Base-by-base conservation (phyloP, 495 filamentous ascomycete genomes). In the Geoglossum glabrum region DNA sequence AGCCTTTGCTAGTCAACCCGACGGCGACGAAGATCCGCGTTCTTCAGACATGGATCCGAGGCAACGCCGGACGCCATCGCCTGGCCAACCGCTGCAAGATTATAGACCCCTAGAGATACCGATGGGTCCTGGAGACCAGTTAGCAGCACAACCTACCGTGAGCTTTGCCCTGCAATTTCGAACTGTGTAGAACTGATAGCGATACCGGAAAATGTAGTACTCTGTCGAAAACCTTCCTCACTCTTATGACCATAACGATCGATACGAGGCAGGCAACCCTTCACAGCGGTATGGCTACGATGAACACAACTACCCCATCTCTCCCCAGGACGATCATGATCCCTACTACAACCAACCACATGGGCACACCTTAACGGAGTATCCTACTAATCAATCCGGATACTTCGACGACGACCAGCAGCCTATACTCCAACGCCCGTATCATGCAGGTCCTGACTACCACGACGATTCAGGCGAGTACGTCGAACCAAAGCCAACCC, bases 271-370 rank as follows among this genome's bases (percentile, higher is more conserved):
- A 67, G 65, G 66, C 57, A 49, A 70, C 59, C 61, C 70, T 17
- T 59, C 70, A 38, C 71, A 69, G 23, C 62, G 62, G 23, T 71
- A 64, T 63, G 69, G 64, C 58, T 81, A 77, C 65, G 68, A 64
- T 45, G 67, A 68, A 31, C 69, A 76, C 58, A 84, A 87, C 27
- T 93, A 90, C 67, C 71, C 80, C 6, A 68, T 96, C 36, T 80
- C 86, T 58, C 89, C 90, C 13, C 79, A 88, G 67, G 81, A 79
- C 40, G 87, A 93, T 62, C 86, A 90, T 63, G 86, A 95, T 68
- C 78, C 82, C 46, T 93, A 95, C 70, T 92, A 85, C 65, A 84
- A 81, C 56, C 82, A 80, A 64, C 84, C 86, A 4, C 92, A 95
- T 68, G 74, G 11, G 30, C 84, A 86, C 3, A 75, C 78, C 13